A percentile compares a stretch with the other conserved stretches of the same genome.
These are phyloP conservation scores for Rhodomyrtus psidioides DNA, from an alignment of 441 rosid species.

Conservation along the genomic window DNA sequence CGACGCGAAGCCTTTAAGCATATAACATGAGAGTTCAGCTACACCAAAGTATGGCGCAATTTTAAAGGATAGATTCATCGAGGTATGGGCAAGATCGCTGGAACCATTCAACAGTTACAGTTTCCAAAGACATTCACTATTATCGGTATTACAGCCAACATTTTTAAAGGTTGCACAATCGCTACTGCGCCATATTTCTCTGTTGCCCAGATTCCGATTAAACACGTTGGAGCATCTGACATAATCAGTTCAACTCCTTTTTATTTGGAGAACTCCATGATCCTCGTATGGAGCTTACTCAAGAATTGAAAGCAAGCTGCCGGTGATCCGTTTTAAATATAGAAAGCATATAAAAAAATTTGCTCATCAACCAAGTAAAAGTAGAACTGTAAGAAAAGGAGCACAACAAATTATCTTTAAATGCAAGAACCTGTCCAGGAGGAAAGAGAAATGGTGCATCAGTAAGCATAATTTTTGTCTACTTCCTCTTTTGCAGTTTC, in stretches of 20 bases:
- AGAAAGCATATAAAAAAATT: not conserved
- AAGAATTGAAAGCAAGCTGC: not conserved
- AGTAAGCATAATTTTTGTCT: slow-evolving; percentile 79
- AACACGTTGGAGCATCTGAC: not conserved
- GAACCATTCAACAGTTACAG: not conserved
- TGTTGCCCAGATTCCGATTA: not conserved
- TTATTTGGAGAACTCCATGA: too few relatives aligned
- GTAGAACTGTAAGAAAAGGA: not conserved
- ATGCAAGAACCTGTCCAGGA: slow-evolving; percentile 64
- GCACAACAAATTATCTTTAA: not conserved
- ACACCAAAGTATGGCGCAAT: not conserved
- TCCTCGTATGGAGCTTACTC: too few relatives aligned
- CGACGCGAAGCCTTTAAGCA: slow-evolving; percentile 29
- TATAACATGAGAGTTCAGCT: not conserved
- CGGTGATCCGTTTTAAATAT: not conserved
- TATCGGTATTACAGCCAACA: not conserved
- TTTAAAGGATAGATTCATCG: not conserved
- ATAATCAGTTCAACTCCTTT: not conserved
- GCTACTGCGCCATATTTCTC: not conserved
- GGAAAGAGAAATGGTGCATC: slow-evolving; percentile 86
- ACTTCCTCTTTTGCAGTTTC: slow-evolving; percentile 60
- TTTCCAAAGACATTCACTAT: not conserved
- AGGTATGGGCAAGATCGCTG: not conserved
- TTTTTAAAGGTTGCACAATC: not conserved
- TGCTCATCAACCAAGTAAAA: not conserved